These are phyloP conservation scores for Moniliophthora roreri DNA, from an alignment of 1,284 basidiomycete species.

Conservation along the genomic window DNA sequence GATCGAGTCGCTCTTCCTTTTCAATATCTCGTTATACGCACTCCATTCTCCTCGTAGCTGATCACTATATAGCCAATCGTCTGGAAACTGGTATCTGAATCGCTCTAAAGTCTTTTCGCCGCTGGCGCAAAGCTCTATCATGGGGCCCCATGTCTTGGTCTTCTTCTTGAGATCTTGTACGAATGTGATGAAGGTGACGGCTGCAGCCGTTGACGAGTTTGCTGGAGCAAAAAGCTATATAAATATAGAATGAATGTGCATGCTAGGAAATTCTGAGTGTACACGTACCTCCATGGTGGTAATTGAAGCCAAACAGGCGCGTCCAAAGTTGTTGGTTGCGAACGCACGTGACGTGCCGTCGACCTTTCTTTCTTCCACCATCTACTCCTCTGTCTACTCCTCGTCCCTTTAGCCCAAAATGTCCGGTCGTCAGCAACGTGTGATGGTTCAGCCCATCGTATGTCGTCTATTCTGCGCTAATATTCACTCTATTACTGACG, in stretches of 20 bases:
- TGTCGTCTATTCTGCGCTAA: slow-evolving; percentile 33
- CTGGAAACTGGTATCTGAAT: slow-evolving; percentile 94
- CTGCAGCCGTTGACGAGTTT: slow-evolving; percentile 90
- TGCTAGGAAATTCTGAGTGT: background rate
- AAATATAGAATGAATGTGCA: slow-evolving; percentile 10
- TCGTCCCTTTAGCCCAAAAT: slow-evolving; percentile 60
- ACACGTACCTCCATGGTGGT: slow-evolving; percentile 37
- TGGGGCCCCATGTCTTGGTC: slow-evolving; percentile 95
- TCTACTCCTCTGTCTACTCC: slow-evolving; percentile 19
- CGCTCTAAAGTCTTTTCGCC: slow-evolving; percentile 97
- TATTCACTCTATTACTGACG: slow-evolving; percentile 7
- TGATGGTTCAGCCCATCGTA: slow-evolving; percentile 98
- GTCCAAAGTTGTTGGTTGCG: slow-evolving; percentile 15
- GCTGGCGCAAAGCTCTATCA: slow-evolving; percentile 91
- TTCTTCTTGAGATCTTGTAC: slow-evolving; percentile 98
- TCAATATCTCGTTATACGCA: slow-evolving; percentile 96
- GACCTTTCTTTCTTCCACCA: slow-evolving; percentile 20
- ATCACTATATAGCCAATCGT: slow-evolving; percentile 98
- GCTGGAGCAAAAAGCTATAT: slow-evolving; percentile 57
- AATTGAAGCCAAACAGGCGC: slow-evolving; percentile 12
- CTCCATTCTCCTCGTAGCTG: slow-evolving; percentile 98
- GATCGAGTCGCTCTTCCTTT: slow-evolving; percentile 97
- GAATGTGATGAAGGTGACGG: slow-evolving; percentile 98
- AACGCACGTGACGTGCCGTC: slow-evolving; percentile 6
- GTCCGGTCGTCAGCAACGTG: slow-evolving; percentile 89